Percentiles rank a stretch among this genome's conserved stretches.
Conservation (phyloP, 805 yeast species). For the Kregervanrija pseudodelftensis region DNA sequence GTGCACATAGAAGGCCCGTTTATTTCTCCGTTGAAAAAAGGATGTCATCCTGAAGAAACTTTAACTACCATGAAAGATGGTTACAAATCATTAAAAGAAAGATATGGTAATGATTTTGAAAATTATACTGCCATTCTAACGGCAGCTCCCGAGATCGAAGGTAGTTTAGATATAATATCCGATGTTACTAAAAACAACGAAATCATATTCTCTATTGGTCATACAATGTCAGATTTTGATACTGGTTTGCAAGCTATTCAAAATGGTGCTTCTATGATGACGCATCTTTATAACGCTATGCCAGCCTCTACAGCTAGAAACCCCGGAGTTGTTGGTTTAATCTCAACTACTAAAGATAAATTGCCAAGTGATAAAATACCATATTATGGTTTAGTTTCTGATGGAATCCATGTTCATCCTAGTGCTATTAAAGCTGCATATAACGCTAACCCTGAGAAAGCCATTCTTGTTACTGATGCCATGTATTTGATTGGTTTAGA, state of each 20-base stretch:
- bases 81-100: constrained; percentile 2
- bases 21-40: constrained; percentile 39
- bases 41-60: constrained; percentile 32
- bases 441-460: constrained; percentile 43
- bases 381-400: constrained; percentile 47
- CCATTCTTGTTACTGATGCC: constrained; percentile 53
- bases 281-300: constrained; percentile 59
- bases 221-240: constrained; percentile 33
- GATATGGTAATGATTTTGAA: constrained; percentile 7
- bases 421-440: constrained; percentile 44
- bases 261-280: constrained; percentile 52
- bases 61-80: constrained; percentile 2
- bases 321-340: constrained; percentile 48
- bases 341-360: constrained; percentile 18
- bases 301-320: constrained; percentile 52
- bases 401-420: constrained; percentile 55
- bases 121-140: constrained; percentile 30
- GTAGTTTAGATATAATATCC: constrained; percentile 36
- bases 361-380: constrained; percentile 28
- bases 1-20: constrained; percentile 60
- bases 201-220: constrained; percentile 41
- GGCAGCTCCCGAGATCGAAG: constrained; percentile 45
- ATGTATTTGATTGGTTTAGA: constrained; percentile 50
- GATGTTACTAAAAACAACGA: constrained; percentile 22
- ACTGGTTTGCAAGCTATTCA: constrained; percentile 35